Base-by-base conservation (phyloP, 2,329 filamentous ascomycete species). In the Sporothrix phasma region DNA sequence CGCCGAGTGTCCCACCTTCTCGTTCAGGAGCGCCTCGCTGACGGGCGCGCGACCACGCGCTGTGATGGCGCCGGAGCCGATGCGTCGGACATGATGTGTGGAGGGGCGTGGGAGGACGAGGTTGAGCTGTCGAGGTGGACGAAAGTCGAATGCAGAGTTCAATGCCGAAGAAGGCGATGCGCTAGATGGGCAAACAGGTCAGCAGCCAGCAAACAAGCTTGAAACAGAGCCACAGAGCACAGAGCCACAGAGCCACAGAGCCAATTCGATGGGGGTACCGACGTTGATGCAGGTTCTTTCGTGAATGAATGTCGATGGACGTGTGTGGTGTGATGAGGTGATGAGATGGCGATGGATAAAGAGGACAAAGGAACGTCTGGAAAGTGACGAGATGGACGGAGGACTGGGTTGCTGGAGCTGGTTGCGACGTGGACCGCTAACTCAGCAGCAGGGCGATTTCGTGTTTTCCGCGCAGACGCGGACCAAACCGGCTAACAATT, bases 11-110 rank as follows among this genome's bases (percentile, higher is more conserved):
- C 60, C 17, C 86, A 97, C 94, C 92, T 99, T 99, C 81, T 99
- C 94, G 79, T 97, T 97, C 74, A 99, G 85, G 73, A 99, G 86
- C 74, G 93, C 90, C 83, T 99, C 94, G 83, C 93, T 97, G 79
- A 97, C 89, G 69, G 94, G 78, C 90, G 86, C 76, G 88, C 83
- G 75, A 89, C 83, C 69, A 85, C 82, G 76, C 83, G 79, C 69
- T 82, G 77, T 72, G 84, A 77, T 74, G 81, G 77, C 72, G 84
- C 77, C 74, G 81, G 79, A 79, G 76, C 71, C 69, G 79, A 77
- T 60, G 77, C 75, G 72, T 83, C 81, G 71, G 83, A 76, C 83
- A 85, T 85, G 72, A 70, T 78, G 73, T 64, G 62, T 60, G 65
- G 4, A n/a, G n/a, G n/a, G 17, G 26, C 19, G 65, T 53, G 65